These are phyloP conservation scores for Lactarius sp. DNA, from an alignment of 768 basidiomycete species.

Conservation along the genomic window DNA sequence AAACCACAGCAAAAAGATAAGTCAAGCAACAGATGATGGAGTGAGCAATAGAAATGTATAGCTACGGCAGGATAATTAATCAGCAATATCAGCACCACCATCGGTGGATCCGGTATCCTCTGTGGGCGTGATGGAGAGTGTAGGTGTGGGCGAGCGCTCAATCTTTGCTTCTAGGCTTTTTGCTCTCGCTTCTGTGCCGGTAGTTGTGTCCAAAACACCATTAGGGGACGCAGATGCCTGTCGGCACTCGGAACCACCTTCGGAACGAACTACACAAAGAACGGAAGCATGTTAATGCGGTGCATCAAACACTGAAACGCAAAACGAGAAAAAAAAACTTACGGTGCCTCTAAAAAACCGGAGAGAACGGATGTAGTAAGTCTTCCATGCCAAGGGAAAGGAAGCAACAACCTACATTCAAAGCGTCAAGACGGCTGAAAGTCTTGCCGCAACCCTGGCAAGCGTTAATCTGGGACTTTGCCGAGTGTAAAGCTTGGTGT, in stretches of 20 bases:
- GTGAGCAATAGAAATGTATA: conserved; percentile 20
- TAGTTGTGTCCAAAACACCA: background rate
- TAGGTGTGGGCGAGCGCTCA: conserved; percentile 21
- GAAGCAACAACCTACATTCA: conserved; percentile 66
- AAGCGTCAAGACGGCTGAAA: conserved; percentile 88
- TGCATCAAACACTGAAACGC: conserved; percentile 1
- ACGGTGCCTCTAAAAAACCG: conserved; percentile 61
- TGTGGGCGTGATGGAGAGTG: conserved; percentile 18
- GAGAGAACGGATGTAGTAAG: conserved; percentile 14
- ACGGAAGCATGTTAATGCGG: conserved; percentile 24
- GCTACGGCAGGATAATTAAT: conserved; percentile 21
- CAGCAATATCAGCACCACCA: conserved; percentile 16
- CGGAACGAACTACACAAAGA: conserved; percentile 63
- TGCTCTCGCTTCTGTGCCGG: conserved; percentile 13
- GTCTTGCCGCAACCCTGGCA: conserved; percentile 93
- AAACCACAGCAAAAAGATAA: conserved; percentile 18
- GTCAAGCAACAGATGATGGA: conserved; percentile 17
- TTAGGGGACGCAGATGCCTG: conserved; percentile 27
- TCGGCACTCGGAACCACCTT: conserved; percentile 77
- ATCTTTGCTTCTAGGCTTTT: conserved; percentile 17
- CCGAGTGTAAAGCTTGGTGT: conserved; percentile 84
- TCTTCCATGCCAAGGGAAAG: conserved; percentile 26
- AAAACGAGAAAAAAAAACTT: conserved; percentile 33
- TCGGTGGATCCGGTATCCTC: conserved; percentile 21
- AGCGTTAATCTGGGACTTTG: conserved; percentile 76